Evolutionary conservation across 768 basidiomycete genomes (phyloP).

Genomic region (Russula sp.): DNA sequence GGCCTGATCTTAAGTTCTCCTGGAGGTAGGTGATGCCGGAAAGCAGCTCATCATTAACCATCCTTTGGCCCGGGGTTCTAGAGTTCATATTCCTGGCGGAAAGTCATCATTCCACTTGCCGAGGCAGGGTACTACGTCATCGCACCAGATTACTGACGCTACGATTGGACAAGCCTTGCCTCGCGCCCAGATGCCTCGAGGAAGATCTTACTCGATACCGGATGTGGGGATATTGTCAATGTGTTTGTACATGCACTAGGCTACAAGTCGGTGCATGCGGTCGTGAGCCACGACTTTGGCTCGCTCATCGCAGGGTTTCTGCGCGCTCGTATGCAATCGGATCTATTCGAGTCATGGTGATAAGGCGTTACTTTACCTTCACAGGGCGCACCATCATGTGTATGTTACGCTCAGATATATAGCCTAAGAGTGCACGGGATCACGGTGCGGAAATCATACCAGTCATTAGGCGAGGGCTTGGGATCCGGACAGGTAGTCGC

Average conservation of each 20-base stretch:
- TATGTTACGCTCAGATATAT: no score
- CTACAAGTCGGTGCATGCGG: conserved; percentile 37
- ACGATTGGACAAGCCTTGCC: conserved; percentile 36
- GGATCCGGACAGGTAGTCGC: no score
- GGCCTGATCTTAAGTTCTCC: conserved; percentile 45
- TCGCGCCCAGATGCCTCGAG: not conserved
- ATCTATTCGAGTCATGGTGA: no score
- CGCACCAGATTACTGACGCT: conserved; percentile 55
- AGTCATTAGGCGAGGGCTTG: no score
- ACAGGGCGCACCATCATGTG: conserved; percentile 39
- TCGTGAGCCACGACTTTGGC: no score
- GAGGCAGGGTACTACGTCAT: conserved; percentile 51
- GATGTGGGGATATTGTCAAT: conserved; percentile 42
- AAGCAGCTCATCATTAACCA: no score
- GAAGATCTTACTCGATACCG: conserved; percentile 41
- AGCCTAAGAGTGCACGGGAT: no score
- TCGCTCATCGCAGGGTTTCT: conserved; percentile 45
- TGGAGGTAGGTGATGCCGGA: conserved; percentile 35
- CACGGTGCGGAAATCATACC: no score
- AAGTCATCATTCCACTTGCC: conserved; percentile 42
- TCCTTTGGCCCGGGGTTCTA: conserved; percentile 60
- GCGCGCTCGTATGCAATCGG: conserved; percentile 45
- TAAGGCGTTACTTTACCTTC: conserved; percentile 57
- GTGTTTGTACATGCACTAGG: conserved; percentile 46
- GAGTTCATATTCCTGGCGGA: no score